Evolutionary conservation across 176 grass and related monocot species (phyloP).

Genomic region (Eleusine indica): DNA sequence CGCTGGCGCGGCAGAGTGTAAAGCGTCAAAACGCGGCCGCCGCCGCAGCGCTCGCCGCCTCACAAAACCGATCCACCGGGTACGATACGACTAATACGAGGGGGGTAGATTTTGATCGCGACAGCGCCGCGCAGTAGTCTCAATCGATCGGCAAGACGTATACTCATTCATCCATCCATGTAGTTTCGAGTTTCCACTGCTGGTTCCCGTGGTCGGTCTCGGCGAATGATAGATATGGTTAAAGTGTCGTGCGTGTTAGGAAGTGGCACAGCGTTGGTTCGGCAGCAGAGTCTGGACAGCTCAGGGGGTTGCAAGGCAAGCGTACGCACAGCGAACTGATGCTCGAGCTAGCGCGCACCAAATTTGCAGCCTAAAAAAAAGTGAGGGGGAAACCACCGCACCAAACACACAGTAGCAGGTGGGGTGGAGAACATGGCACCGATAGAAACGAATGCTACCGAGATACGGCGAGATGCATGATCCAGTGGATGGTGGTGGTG

Average conservation of each 20-base stretch:
- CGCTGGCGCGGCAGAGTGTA: no score
- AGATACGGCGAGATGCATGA: neutral
- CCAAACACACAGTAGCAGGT: slow-evolving; percentile 4
- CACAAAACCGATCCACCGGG: neutral
- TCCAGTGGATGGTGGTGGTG: neutral
- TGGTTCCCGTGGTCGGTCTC: no score
- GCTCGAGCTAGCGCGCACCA: slow-evolving; percentile 27
- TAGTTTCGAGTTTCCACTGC: neutral
- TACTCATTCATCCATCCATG: no score
- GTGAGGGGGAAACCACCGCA: neutral
- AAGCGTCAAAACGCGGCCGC: neutral
- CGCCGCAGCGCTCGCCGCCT: neutral
- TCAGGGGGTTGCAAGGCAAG: neutral
- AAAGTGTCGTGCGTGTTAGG: no score
- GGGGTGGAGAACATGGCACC: slow-evolving; percentile 7
- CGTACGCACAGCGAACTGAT: neutral
- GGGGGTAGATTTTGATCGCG: neutral
- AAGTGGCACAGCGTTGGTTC: no score
- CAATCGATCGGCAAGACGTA: no score
- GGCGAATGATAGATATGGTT: no score
- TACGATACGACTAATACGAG: neutral
- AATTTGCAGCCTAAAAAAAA: slow-evolving; percentile 5
- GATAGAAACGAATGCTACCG: neutral
- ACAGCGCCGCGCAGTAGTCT: neutral
- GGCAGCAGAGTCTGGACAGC: slow-evolving; percentile 1